A percentile compares a stretch with the other conserved stretches of the same genome.
Conservation (phyloP, 202 grass and related monocot genomes). For the Setaria viridis region DNA sequence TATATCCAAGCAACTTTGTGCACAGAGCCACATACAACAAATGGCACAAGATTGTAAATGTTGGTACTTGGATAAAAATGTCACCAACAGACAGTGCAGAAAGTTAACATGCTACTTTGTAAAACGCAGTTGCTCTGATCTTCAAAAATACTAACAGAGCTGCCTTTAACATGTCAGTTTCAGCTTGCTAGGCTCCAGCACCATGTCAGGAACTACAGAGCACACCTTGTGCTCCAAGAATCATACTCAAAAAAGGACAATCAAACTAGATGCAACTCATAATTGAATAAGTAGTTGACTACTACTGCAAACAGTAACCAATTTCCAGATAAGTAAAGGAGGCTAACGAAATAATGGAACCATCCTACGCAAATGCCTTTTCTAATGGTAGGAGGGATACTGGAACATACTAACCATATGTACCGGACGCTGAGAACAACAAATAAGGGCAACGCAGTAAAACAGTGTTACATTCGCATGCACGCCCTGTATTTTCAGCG, state of each 20-base stretch:
- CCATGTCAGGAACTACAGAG: conserved; percentile 7
- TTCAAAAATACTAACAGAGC: conserved; percentile 15
- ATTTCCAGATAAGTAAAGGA: background rate
- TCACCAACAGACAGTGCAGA: conserved; percentile 11
- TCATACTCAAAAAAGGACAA: conserved; percentile 2
- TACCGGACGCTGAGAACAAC: background rate
- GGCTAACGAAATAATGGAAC: background rate
- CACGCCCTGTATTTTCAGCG: background rate
- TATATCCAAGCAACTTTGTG: conserved; percentile 38
- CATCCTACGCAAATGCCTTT: background rate
- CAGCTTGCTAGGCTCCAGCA: background rate
- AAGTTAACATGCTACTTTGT: conserved; percentile 18
- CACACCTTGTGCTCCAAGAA: conserved; percentile 1
- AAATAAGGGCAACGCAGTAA: conserved; percentile 14
- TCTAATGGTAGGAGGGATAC: background rate
- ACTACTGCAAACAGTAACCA: background rate
- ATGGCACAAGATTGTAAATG: conserved; percentile 40
- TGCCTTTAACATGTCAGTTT: conserved; percentile 10
- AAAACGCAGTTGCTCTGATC: conserved; percentile 14
- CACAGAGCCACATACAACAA: conserved; percentile 7
- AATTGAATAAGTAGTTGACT: conserved; percentile 5
- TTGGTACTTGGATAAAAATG: background rate
- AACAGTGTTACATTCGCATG: background rate
- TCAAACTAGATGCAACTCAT: conserved; percentile 3
- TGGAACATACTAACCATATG: background rate